Conservation (phyloP, 2,329 filamentous ascomycete genomes). For the Cladosporium sp. region DNA sequence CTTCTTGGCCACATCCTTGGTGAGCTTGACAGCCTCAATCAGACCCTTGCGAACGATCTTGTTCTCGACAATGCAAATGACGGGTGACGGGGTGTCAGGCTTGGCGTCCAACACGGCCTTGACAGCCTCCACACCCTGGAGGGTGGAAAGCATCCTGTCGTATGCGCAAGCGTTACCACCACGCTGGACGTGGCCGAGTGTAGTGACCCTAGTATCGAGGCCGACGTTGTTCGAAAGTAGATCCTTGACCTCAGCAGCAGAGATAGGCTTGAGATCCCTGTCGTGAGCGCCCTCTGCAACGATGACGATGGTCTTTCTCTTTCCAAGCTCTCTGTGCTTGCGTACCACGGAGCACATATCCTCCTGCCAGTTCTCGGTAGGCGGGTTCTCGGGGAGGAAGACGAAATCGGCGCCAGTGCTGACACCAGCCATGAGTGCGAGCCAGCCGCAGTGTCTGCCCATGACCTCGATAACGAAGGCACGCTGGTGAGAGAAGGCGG, state of each 20-base stretch:
- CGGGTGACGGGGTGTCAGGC: constrained; percentile 84
- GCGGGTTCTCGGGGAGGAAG: constrained; percentile 94
- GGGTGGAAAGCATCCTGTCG: constrained; percentile 86
- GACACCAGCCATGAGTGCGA: constrained; percentile 93
- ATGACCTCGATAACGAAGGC: constrained; percentile 99
- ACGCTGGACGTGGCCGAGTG: constrained; percentile 94
- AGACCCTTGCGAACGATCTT: constrained; percentile 90
- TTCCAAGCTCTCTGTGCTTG: constrained; percentile 82
- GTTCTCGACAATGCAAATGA: constrained; percentile 97
- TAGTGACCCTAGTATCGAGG: constrained; percentile 91
- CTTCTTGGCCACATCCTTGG: constrained; percentile 77
- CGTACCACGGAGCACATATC: constrained; percentile 79
- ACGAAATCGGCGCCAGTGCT: constrained; percentile 94
- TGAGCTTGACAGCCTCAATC: constrained; percentile 83
- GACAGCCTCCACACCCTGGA: constrained; percentile 93
- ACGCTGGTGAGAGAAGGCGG: constrained; percentile 87
- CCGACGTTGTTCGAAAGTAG: constrained; percentile 79
- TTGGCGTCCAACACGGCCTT: constrained; percentile 87
- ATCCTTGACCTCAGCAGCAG: constrained; percentile 77
- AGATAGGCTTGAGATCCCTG: constrained; percentile 78
- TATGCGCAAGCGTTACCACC: constrained; percentile 91
- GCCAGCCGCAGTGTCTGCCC: constrained; percentile 96
- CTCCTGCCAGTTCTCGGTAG: constrained; percentile 80
- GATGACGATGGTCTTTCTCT: constrained; percentile 97
- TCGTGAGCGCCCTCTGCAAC: constrained; percentile 94